Evolutionary conservation across 805 yeast species (phyloP).

Genomic region (Starmerella potacharoeniae): DNA sequence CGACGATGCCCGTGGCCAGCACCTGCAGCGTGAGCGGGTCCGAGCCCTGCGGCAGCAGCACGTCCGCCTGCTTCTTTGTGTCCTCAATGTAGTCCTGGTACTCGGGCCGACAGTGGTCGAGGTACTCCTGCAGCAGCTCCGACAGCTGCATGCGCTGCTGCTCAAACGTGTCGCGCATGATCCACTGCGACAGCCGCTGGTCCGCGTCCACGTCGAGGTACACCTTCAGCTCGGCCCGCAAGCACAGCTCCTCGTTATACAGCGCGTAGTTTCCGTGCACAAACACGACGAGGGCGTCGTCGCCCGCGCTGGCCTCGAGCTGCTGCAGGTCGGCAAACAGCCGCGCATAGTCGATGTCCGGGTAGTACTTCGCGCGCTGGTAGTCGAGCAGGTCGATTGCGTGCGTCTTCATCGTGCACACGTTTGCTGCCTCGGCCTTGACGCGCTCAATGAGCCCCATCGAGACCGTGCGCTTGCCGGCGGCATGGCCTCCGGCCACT

Average conservation of each 20-base stretch:
- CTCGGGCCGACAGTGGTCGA: slow-evolving; percentile 50
- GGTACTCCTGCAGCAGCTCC: slow-evolving; percentile 35
- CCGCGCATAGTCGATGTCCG: slow-evolving; percentile 29
- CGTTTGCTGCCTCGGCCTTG: slow-evolving; percentile 21
- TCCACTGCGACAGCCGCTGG: slow-evolving; percentile 70
- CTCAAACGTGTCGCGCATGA: slow-evolving; percentile 27
- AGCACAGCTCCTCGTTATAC: slow-evolving; percentile 46
- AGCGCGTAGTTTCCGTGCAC: slow-evolving; percentile 75
- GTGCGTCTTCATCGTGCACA: slow-evolving; percentile 12
- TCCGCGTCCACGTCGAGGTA: slow-evolving; percentile 81
- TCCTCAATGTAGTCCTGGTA: slow-evolving; percentile 46
- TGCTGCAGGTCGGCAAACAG: slow-evolving; percentile 17
- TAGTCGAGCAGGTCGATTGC: slow-evolving; percentile 38
- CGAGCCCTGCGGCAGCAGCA: slow-evolving; percentile 60
- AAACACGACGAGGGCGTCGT: slow-evolving; percentile 30
- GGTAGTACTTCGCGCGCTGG: slow-evolving; percentile 22
- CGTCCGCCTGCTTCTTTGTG: slow-evolving; percentile 66
- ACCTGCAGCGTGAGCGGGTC: slow-evolving; percentile 46
- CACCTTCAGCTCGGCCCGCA: slow-evolving; percentile 50
- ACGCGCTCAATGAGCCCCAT: slow-evolving; percentile 28
- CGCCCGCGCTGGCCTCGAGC: not conserved
- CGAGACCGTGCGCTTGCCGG: slow-evolving; percentile 38
- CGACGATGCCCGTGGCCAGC: slow-evolving; percentile 51
- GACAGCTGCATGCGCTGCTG: slow-evolving; percentile 23
- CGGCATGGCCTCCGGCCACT: slow-evolving; percentile 52